phyloP scores from a whole-genome alignment of 164 flowering plant genomes.

The Liriodendron chinense region DNA sequence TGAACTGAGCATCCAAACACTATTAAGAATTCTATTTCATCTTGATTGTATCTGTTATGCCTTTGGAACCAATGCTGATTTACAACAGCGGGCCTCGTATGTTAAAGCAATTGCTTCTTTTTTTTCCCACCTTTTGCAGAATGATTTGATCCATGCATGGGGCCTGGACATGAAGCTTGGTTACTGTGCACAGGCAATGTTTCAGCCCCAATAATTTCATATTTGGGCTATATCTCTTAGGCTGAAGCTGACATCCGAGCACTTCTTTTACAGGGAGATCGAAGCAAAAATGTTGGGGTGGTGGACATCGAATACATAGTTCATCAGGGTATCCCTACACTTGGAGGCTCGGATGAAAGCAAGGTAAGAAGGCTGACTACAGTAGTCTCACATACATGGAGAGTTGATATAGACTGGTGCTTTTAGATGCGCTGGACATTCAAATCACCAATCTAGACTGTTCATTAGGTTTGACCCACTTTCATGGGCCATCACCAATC shows the following conservation, averaged over 20 bases:
- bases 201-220: not conserved
- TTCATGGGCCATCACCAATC: too few species aligned
- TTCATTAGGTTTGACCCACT: too few species aligned
- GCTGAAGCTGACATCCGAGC: not conserved
- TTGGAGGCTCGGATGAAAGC: conserved; percentile 44
- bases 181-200: conserved; percentile 81
- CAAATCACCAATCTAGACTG: too few species aligned
- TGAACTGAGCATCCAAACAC: too few species aligned
- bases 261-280: conserved; percentile 60
- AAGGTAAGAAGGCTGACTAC: conserved; percentile 30
- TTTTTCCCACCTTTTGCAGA: conserved; percentile 38
- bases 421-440: too few species aligned
- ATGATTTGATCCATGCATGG: conserved; percentile 97
- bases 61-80: not conserved
- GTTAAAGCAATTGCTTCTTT: not conserved
- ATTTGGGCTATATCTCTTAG: not conserved
- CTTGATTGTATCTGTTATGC: too few species aligned
- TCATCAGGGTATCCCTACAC: conserved; percentile 76
- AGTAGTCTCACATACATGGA: too few species aligned
- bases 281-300: conserved; percentile 75
- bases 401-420: too few species aligned
- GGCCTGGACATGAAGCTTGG: conserved; percentile 88
- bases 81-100: not conserved
- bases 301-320: conserved; percentile 81
- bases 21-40: too few species aligned